Percentiles rank a stretch among this genome's conserved stretches.
phyloP scores from a whole-genome alignment of 2,329 filamentous ascomycete genomes.

The Neurospora sp. region DNA sequence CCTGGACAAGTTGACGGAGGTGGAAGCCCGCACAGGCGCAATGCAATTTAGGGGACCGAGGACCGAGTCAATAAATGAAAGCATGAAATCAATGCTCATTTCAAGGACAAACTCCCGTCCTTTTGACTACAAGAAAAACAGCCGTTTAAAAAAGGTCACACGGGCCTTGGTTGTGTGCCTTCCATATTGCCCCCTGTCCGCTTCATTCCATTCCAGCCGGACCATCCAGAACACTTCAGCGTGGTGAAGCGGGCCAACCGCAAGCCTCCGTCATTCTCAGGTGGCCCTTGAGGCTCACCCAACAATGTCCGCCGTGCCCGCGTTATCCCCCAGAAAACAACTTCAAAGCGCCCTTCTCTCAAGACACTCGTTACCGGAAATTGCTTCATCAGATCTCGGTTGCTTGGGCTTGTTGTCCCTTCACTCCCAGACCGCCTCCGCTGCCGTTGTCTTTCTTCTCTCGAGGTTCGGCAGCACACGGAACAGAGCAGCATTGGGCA shows the following conservation, averaged over 20 bases:
- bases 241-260: background rate
- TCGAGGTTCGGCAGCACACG: background rate
- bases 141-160: slow-evolving; percentile 14
- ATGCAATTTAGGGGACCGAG: background rate
- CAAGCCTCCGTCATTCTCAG: background rate
- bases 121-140: slow-evolving; percentile 13
- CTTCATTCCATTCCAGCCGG: slow-evolving; percentile 11
- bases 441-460: background rate
- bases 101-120: background rate
- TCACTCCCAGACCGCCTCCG: background rate
- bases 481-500: background rate
- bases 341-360: background rate
- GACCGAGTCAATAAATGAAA: background rate
- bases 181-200: slow-evolving; percentile 4
- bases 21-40: background rate
- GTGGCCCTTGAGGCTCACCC: background rate
- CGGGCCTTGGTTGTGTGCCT: slow-evolving; percentile 1
- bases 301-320: background rate
- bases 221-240: background rate
- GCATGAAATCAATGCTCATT: background rate
- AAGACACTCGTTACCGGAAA: background rate
- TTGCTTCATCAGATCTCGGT: background rate
- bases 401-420: background rate
- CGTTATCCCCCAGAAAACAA: background rate
- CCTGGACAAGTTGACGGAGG: background rate